Evolutionary conservation across 495 filamentous ascomycete species (phyloP).

Genomic region (Neurospora hispaniola): DNA sequence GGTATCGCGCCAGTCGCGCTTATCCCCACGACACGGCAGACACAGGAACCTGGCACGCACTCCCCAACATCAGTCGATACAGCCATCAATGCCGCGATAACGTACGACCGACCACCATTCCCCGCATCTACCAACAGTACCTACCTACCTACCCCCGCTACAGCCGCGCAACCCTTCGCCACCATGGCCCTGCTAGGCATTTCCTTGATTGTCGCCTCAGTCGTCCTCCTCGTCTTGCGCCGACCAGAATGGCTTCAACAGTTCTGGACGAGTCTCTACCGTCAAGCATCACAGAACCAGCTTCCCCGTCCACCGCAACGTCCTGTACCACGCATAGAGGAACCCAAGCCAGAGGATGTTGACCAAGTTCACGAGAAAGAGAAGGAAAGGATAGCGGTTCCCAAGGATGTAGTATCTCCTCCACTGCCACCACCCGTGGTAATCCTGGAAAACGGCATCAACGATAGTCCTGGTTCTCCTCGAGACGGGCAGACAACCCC

Average conservation of each 20-base stretch:
- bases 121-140: neutral
- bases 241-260: slow-evolving; percentile 32
- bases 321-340: slow-evolving; percentile 5
- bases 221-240: slow-evolving; percentile 40
- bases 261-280: slow-evolving; percentile 19
- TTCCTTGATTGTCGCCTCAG: slow-evolving; percentile 42
- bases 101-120: slow-evolving; percentile 10
- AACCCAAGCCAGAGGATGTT: neutral
- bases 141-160: neutral
- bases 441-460: neutral
- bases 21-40: neutral
- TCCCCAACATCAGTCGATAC: neutral
- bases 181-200: slow-evolving; percentile 43
- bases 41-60: neutral
- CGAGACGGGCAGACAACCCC: slow-evolving; percentile 31
- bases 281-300: slow-evolving; percentile 13
- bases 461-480: slow-evolving; percentile 6
- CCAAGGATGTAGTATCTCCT: slow-evolving; percentile 2
- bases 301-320: slow-evolving; percentile 17
- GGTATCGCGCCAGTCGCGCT: neutral
- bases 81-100: slow-evolving; percentile 4
- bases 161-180: slow-evolving; percentile 3
- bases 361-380: neutral
- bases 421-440: neutral
- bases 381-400: slow-evolving; percentile 1